A percentile compares a stretch with the other conserved stretches of the same genome.
Conservation (phyloP, 768 basidiomycete species). For the Pleurotus djamor region DNA sequence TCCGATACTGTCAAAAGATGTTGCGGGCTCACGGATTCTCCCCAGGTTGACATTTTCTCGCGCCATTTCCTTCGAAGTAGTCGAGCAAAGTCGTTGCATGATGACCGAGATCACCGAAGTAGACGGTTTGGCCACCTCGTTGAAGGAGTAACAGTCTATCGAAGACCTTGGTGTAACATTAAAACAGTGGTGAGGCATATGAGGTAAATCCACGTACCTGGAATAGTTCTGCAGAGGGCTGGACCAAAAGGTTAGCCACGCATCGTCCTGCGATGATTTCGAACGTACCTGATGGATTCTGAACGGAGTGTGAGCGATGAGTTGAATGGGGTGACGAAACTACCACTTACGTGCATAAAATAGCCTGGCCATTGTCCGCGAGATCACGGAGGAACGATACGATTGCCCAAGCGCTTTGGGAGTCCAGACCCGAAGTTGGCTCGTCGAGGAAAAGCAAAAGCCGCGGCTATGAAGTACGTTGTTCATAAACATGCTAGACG, state of each 20-base stretch:
- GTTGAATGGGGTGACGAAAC: conserved; percentile 17
- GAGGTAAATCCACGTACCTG: conserved; percentile 29
- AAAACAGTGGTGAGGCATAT: not conserved
- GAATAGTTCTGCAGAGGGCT: conserved; percentile 85
- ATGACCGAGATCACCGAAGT: conserved; percentile 69
- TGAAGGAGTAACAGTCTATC: conserved; percentile 75
- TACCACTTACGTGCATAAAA: conserved; percentile 72
- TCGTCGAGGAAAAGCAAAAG: conserved; percentile 86
- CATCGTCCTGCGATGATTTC: not conserved
- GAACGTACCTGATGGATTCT: conserved; percentile 42
- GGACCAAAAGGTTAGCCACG: conserved; percentile 27
- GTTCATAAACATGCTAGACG: conserved; percentile 16
- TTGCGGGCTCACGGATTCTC: conserved; percentile 66
- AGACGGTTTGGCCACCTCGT: conserved; percentile 76
- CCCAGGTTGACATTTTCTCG: conserved; percentile 51
- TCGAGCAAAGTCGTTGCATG: conserved; percentile 61
- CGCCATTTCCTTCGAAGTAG: conserved; percentile 77
- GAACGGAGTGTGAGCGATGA: not conserved
- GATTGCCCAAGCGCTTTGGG: conserved; percentile 85
- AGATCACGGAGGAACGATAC: conserved; percentile 71
- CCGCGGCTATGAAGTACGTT: conserved; percentile 44
- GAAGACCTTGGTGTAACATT: conserved; percentile 39
- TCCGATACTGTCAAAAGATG: not conserved
- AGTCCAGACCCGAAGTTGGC: conserved; percentile 88
- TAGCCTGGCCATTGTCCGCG: conserved; percentile 80